Evolutionary conservation across 495 filamentous ascomycete species (phyloP), one percentile per base, ranked within the genome.

Genomic region (Thozetella sp.): DNA sequence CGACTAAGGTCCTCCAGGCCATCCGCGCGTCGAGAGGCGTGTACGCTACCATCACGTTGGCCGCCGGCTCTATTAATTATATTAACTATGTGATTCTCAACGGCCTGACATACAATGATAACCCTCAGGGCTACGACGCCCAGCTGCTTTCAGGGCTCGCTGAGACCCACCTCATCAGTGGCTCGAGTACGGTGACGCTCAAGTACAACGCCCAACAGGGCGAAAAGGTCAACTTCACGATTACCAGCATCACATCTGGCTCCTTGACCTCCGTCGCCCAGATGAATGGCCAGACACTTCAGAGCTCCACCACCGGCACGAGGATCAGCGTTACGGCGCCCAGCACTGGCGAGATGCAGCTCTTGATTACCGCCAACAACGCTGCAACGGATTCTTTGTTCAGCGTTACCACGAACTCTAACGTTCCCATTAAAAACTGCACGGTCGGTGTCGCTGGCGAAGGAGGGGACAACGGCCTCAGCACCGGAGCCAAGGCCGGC

Each of bases 11-110:
- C 17, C 64, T 71, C 6, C 45, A 51, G 13, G 67, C 67, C 17
- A 63, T 74, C 25, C 57, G 65, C 24, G 51, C 63, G 4, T 68
- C 67, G 51, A 67, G 69, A n/a, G 72, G 72, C 23, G 57, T 66
- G 23, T 71, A 71, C 54, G 63, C 61, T 15, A 71, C 67, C 40
- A 68, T 74, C 48, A 59, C 60, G 3, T 53, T 55, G 3, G 66
- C 66, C 9, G 60, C 59, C 23, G 67, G 68, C 4, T 56, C 70
- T 50, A 56, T 63, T 23, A 66, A 62, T 57, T 65, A 68, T 56
- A 54, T 72, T 55, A 68, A 66, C 45, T 63, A 63, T 20, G 65
- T 68, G 13, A 52, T 72, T 1, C 60, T 65, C 25, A 67, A 68
- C 50, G 69, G 69, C 13, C 48, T 72, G 13, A 63, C 65, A 15